Percentiles rank a stretch among this genome's conserved stretches.
These are phyloP conservation scores for Psilocybe azurescens DNA, from an alignment of 768 basidiomycete species.

Conservation along the genomic window DNA sequence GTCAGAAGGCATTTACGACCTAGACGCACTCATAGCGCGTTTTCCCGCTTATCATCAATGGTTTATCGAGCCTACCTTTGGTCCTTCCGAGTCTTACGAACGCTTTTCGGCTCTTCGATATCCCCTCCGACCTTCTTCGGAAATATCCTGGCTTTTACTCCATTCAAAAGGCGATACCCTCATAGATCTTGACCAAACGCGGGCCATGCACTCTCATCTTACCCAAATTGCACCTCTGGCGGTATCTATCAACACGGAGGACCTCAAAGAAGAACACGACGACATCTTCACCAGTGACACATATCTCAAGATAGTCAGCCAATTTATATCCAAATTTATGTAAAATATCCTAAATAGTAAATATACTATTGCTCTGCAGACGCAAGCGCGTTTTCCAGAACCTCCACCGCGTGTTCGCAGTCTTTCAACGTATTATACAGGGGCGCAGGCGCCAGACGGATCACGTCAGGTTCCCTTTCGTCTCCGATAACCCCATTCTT, in stretches of 20 bases:
- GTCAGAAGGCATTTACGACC: constrained; percentile 82
- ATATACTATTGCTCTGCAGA: constrained; percentile 16
- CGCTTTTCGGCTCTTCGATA: constrained; percentile 51
- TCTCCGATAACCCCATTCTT: constrained; percentile 88
- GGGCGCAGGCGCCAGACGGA: constrained; percentile 85
- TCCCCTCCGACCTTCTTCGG: constrained; percentile 33
- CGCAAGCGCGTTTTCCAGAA: constrained; percentile 65
- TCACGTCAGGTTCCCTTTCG: constrained; percentile 90
- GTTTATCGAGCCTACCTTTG: constrained; percentile 76
- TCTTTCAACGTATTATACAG: constrained; percentile 88
- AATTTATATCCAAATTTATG: constrained; percentile 39
- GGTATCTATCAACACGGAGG: constrained; percentile 39
- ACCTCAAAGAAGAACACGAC: constrained; percentile 58
- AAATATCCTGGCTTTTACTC: constrained; percentile 69
- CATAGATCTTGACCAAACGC: constrained; percentile 66
- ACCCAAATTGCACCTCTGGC: constrained; percentile 28
- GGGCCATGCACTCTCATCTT: constrained; percentile 64
- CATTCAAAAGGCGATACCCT: constrained; percentile 78
- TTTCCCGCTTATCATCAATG: constrained; percentile 73
- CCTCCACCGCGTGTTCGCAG: constrained; percentile 68
- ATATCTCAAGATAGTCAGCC: constrained; percentile 51
- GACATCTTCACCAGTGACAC: constrained; percentile 47
- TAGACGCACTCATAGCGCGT: constrained; percentile 62
- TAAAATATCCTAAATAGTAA: neutral
- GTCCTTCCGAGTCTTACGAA: constrained; percentile 50